Conservation (phyloP, 2,329 filamentous ascomycete species). For the Hirsutella thompsonii region DNA sequence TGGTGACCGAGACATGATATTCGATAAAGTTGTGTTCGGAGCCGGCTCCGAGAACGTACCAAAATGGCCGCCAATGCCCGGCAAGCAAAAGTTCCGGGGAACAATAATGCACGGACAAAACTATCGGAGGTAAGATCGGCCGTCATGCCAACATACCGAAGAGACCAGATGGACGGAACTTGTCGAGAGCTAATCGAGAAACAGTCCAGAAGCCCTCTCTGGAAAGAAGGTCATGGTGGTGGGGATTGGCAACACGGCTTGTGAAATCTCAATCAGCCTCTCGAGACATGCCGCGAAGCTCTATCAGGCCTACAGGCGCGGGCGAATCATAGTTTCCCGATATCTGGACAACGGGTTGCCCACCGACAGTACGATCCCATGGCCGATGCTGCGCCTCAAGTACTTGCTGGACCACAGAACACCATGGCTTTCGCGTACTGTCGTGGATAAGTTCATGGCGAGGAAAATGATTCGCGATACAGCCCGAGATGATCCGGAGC, state of each 20-base stretch:
- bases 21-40: conserved; percentile 26
- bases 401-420: conserved; percentile 2
- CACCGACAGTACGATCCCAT: conserved; percentile 1
- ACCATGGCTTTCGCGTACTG: not conserved
- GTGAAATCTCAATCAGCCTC: conserved; percentile 17
- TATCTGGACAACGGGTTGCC: conserved; percentile 5
- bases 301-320: conserved; percentile 12
- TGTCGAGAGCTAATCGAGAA: not conserved
- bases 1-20: conserved; percentile 8
- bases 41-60: conserved; percentile 21
- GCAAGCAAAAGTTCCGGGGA: conserved; percentile 17
- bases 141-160: no score
- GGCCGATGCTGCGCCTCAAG: conserved; percentile 3
- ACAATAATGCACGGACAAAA: conserved; percentile 7
- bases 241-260: conserved; percentile 27
- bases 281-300: conserved; percentile 12
- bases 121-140: conserved; percentile 1
- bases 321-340: conserved; percentile 9
- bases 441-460: conserved; percentile 1
- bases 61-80: conserved; percentile 22
- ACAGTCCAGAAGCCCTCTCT: conserved; percentile 9
- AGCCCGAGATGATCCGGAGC: not conserved
- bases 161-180: no score
- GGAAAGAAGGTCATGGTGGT: conserved; percentile 28
- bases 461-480: conserved; percentile 3